Percentiles rank a stretch among this genome's conserved stretches.
phyloP scores from a whole-genome alignment of 495 filamentous ascomycete genomes.

The Staphylotrichum longicolle region DNA sequence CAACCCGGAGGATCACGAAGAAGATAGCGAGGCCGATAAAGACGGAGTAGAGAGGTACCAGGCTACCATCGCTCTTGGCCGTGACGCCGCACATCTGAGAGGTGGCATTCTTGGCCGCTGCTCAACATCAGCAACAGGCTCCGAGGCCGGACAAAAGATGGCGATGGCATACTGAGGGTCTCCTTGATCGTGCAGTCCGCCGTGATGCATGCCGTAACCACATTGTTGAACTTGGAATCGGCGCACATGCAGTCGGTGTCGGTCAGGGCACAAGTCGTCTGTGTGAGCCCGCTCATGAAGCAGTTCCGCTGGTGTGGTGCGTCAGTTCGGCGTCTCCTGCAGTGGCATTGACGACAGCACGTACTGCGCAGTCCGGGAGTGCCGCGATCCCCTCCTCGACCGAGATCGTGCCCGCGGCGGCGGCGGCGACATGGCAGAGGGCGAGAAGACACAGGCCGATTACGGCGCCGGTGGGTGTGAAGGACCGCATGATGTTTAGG shows the following conservation, averaged over 20 bases:
- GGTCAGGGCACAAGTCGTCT: constrained; percentile 21
- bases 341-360: neutral
- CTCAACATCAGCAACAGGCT: constrained; percentile 4
- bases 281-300: constrained; percentile 6
- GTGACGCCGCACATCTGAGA: constrained; percentile 19
- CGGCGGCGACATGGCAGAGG: constrained; percentile 10
- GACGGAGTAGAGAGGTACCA: constrained; percentile 22
- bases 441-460: constrained; percentile 18
- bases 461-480: constrained; percentile 16
- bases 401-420: constrained; percentile 1
- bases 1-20: constrained; percentile 29
- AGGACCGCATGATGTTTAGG: constrained; percentile 13
- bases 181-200: constrained; percentile 25
- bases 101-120: constrained; percentile 28
- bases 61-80: constrained; percentile 3
- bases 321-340: neutral
- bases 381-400: constrained; percentile 2
- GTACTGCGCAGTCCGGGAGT: constrained; percentile 21
- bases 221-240: constrained; percentile 9
- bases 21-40: constrained; percentile 29
- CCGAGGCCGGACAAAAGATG: neutral
- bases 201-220: constrained; percentile 18
- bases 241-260: constrained; percentile 28
- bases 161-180: constrained; percentile 19
- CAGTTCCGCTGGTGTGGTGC: constrained; percentile 14